phyloP scores from a whole-genome alignment of 441 rosid species.

The Gossypium aridum region DNA sequence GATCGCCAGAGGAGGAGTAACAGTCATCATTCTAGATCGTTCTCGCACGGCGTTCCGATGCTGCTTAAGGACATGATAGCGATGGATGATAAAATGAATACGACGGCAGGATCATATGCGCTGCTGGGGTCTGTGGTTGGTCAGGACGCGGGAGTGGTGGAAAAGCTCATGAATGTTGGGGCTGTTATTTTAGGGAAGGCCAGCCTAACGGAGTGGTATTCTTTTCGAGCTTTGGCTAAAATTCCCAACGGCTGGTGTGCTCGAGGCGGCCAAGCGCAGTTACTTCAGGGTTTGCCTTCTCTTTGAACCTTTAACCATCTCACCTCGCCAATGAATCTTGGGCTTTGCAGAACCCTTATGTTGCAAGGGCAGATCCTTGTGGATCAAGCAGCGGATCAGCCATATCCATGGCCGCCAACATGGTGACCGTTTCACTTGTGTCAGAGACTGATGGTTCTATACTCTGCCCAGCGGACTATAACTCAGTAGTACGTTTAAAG shows the following conservation, averaged over 20 bases:
- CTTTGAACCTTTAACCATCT: too few species aligned
- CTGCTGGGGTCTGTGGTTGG: conserved; percentile 39
- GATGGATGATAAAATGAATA: conserved; percentile 47
- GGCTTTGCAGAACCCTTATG: conserved; percentile 46
- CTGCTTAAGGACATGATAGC: conserved; percentile 48
- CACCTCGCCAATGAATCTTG: neutral
- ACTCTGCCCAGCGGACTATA: conserved; percentile 36
- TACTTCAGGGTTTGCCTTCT: neutral
- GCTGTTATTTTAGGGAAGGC: conserved; percentile 53
- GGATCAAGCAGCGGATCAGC: conserved; percentile 58
- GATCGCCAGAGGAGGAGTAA: conserved; percentile 17
- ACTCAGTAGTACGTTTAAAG: conserved; percentile 52
- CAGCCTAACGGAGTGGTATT: conserved; percentile 49
- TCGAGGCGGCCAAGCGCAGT: conserved; percentile 39
- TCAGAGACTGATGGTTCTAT: conserved; percentile 53
- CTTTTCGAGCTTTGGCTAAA: conserved; percentile 7
- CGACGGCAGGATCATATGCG: conserved; percentile 49
- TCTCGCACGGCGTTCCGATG: conserved; percentile 43
- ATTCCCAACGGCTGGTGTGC: conserved; percentile 28
- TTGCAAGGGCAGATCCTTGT: conserved; percentile 25
- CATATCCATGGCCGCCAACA: conserved; percentile 43
- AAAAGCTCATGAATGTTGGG: conserved; percentile 33
- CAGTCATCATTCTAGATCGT: neutral
- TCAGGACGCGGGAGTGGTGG: conserved; percentile 41
- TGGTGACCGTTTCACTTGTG: conserved; percentile 41